These are phyloP conservation scores for Pythium phragmitis DNA, from an alignment of 352 stramenopile genomes.

Conservation along the genomic window DNA sequence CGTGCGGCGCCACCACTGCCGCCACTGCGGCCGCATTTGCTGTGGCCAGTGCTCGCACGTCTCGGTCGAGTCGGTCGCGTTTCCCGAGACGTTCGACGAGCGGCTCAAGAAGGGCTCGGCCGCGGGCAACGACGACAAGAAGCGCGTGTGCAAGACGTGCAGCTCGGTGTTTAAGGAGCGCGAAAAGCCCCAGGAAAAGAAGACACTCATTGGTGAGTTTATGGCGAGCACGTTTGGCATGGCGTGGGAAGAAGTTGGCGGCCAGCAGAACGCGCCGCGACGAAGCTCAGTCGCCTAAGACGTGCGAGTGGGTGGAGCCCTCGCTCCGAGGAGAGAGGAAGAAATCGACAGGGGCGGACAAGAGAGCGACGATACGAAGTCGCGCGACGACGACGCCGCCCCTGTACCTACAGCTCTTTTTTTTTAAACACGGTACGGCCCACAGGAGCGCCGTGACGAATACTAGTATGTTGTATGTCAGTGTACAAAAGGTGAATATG, in stretches of 20 bases:
- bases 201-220: constrained; percentile 56
- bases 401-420: neutral
- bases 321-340: neutral
- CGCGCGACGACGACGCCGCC: neutral
- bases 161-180: constrained; percentile 76
- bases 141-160: constrained; percentile 75
- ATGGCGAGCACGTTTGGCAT: constrained; percentile 58
- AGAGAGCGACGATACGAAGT: neutral
- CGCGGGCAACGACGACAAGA: constrained; percentile 55
- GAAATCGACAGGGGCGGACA: neutral
- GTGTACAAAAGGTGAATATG: neutral
- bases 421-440: neutral
- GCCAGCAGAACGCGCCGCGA: constrained; percentile 23
- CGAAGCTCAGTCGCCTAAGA: constrained; percentile 15
- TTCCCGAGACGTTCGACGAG: constrained; percentile 53
- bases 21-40: constrained; percentile 77
- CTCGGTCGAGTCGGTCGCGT: constrained; percentile 64
- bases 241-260: constrained; percentile 52
- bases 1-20: constrained; percentile 83
- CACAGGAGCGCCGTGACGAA: neutral
- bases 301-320: too few species aligned
- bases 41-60: constrained; percentile 79
- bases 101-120: constrained; percentile 41
- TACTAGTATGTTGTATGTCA: neutral
- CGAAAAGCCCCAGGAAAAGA: constrained; percentile 42